Conservation (phyloP, 1,284 basidiomycete genomes). For the Polyporus tsugae region DNA sequence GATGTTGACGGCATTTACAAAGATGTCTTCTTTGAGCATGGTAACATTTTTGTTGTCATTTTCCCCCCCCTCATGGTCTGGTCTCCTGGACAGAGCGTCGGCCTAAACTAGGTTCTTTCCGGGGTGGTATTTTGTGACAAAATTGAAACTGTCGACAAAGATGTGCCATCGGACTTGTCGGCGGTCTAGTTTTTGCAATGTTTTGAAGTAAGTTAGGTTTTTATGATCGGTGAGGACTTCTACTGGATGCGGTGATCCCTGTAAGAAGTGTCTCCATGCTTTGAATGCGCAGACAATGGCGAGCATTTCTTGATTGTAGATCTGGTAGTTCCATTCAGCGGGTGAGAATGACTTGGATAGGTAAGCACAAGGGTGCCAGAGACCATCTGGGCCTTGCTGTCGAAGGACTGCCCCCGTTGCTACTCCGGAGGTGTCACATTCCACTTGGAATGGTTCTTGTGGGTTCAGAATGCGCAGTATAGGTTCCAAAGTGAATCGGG, state of each 20-base stretch:
- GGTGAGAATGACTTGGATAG: slow-evolving; percentile 41
- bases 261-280: slow-evolving; percentile 43
- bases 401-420: background rate
- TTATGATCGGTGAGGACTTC: slow-evolving; percentile 48
- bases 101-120: slow-evolving; percentile 44
- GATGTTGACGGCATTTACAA: slow-evolving; percentile 4
- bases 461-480: slow-evolving; percentile 35
- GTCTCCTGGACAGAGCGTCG: slow-evolving; percentile 49
- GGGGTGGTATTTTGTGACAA: slow-evolving; percentile 47
- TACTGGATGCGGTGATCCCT: slow-evolving; percentile 25
- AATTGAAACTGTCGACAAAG: slow-evolving; percentile 45
- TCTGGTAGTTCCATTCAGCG: slow-evolving; percentile 52
- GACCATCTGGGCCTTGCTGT: background rate
- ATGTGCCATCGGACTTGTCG: slow-evolving; percentile 50
- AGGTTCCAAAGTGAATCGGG: slow-evolving; percentile 34
- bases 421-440: slow-evolving; percentile 33
- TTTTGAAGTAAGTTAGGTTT: slow-evolving; percentile 51
- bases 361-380: slow-evolving; percentile 42
- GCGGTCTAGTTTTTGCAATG: slow-evolving; percentile 44
- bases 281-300: slow-evolving; percentile 45
- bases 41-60: slow-evolving; percentile 43
- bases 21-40: slow-evolving; percentile 32
- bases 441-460: slow-evolving; percentile 28
- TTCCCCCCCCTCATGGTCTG: slow-evolving; percentile 43
- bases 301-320: slow-evolving; percentile 57